phyloP scores from a whole-genome alignment of 2,329 filamentous ascomycete species.

The Plenodomus biglobosus region DNA sequence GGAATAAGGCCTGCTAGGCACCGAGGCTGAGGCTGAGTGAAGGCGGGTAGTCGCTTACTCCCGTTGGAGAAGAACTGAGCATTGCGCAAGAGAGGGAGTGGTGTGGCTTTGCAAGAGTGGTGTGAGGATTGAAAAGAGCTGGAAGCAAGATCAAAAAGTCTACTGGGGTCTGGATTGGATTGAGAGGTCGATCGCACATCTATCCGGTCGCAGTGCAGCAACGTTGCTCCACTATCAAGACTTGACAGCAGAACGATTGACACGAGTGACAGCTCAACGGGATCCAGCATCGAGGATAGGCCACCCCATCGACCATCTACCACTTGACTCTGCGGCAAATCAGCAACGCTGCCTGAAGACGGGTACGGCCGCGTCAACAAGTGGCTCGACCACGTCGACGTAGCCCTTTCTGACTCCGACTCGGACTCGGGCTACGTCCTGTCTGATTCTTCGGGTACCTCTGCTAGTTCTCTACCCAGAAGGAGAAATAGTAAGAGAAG shows the following conservation, averaged over 20 bases:
- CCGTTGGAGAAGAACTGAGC: constrained; percentile 6
- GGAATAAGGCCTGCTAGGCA: constrained; percentile 17
- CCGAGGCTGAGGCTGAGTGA: constrained; percentile 6
- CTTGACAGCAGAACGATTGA: constrained; percentile 7
- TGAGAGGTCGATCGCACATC: neutral
- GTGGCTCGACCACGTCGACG: constrained; percentile 23
- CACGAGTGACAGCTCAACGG: constrained; percentile 5
- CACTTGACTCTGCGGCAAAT: neutral
- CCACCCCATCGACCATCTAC: neutral
- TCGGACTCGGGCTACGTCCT: constrained; percentile 24
- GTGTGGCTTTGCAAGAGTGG: neutral
- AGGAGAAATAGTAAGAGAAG: constrained; percentile 11
- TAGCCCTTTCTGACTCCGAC: constrained; percentile 23
- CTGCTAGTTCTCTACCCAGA: constrained; percentile 21
- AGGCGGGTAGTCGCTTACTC: constrained; percentile 13
- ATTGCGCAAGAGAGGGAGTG: constrained; percentile 1
- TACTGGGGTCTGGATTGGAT: constrained; percentile 1
- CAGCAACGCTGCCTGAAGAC: constrained; percentile 12
- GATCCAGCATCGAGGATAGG: neutral
- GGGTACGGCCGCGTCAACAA: constrained; percentile 12
- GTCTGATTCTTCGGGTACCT: constrained; percentile 20
- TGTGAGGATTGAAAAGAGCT: constrained; percentile 1
- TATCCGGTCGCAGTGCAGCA: constrained; percentile 6
- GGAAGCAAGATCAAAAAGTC: neutral
- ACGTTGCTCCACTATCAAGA: neutral